Evolutionary conservation across 495 filamentous ascomycete species (phyloP).

Genomic region (Hypoxylon fragiforme): DNA sequence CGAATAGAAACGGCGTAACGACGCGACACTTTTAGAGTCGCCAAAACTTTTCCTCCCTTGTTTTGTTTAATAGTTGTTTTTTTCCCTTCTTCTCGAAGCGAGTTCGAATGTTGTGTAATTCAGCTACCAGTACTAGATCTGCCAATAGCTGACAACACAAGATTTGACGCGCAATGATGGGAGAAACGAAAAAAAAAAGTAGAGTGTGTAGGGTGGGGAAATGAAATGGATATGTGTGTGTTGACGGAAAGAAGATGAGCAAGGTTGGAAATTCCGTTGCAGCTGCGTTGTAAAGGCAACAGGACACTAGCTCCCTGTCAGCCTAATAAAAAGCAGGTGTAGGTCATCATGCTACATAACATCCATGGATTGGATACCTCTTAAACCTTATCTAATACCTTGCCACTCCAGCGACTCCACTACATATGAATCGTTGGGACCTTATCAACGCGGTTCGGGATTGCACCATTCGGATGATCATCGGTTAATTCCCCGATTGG

Average conservation of each 20-base stretch:
- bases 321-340: neutral
- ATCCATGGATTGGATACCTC: no score
- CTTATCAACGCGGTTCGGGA: no score
- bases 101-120: neutral
- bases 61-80: no score
- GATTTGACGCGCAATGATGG: constrained; percentile 1
- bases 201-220: constrained; percentile 4
- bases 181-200: no score
- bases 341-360: constrained; percentile 12
- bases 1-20: constrained; percentile 1
- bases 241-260: constrained; percentile 26
- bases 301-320: neutral
- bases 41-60: neutral
- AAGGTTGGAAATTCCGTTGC: constrained; percentile 6
- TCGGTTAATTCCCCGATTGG: constrained; percentile 11
- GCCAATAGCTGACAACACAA: constrained; percentile 1
- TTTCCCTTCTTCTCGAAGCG: no score
- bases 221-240: constrained; percentile 10
- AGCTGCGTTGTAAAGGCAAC: constrained; percentile 34
- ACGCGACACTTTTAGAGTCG: constrained; percentile 1
- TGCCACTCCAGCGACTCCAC: no score
- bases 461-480: constrained; percentile 8
- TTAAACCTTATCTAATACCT: no score
- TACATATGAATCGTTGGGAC: no score
- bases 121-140: constrained; percentile 1